Evolutionary conservation across 345 rosid species (phyloP).

Genomic region (Diplotaxis tenuifolia): DNA sequence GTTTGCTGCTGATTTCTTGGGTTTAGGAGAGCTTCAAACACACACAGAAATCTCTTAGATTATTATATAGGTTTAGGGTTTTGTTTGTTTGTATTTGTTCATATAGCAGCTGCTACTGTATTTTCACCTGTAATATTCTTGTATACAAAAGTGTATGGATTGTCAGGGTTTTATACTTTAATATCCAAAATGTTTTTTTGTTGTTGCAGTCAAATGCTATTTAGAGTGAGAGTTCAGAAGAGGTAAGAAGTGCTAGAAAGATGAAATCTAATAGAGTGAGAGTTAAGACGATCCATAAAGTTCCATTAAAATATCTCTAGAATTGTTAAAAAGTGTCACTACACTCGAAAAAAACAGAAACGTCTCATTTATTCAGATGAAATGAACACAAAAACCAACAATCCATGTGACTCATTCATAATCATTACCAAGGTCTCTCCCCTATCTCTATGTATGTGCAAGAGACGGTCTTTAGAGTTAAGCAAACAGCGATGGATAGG

Average conservation of each 20-base stretch:
- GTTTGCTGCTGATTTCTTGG: slow-evolving; percentile 67
- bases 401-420: slow-evolving; percentile 22
- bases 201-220: too few relatives aligned
- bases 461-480: slow-evolving; percentile 12
- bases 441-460: slow-evolving; percentile 36
- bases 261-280: slow-evolving; percentile 23
- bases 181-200: too few relatives aligned
- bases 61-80: slow-evolving; percentile 10
- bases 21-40: slow-evolving; percentile 36
- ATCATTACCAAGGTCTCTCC: slow-evolving; percentile 17
- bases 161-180: too few relatives aligned
- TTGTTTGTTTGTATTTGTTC: too few relatives aligned
- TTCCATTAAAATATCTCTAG: slow-evolving; percentile 22
- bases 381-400: slow-evolving; percentile 30
- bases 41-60: slow-evolving; percentile 12
- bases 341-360: slow-evolving; percentile 20
- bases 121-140: too few relatives aligned
- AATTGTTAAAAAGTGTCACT: slow-evolving; percentile 3
- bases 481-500: slow-evolving; percentile 5
- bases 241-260: slow-evolving; percentile 38
- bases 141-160: too few relatives aligned
- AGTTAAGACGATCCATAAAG: slow-evolving; percentile 27
- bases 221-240: too few relatives aligned
- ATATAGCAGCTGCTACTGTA: too few relatives aligned
- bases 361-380: slow-evolving; percentile 31